Base-by-base conservation (phyloP, 345 rosid species). In the Cardamine resedifolia region DNA sequence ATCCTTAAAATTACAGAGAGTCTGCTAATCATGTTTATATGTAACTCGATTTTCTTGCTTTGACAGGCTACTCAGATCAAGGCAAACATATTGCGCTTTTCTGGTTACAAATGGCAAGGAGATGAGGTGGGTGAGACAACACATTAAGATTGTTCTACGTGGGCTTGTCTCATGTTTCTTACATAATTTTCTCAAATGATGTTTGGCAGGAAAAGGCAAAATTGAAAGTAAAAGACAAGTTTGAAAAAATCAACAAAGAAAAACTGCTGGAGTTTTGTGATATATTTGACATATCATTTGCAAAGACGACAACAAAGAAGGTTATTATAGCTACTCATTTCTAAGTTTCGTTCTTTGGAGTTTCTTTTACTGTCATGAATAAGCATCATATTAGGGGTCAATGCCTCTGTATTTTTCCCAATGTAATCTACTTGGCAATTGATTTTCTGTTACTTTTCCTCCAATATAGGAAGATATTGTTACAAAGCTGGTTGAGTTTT, bases 51-150 rank as follows among this genome's bases (percentile, higher is more conserved):
- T 66, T 71, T 78, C 67, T 71, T 81, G 18, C 60, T 79, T 60
- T 78, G 75, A 83, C 91, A 94, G 99, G 97, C 97, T 34, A 52
- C 81, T 75, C 90, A 89, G 79, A 66, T 94, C 75, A 94, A 87
- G 91, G 81, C 85, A 60, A 85, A 94, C 76, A 82, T 94, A 74
- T 81, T 86, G 23, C 86, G 88, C 51, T 94, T 94, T 76, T 91
- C 99, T 80, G 99, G 99, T 60, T 94, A 83, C 81, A 89, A 81
- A 30, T 91, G 96, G 99, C 93, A 78, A 68, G 93, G 83, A 61
- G 82, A 94, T 78, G 96, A 89, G 97, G 99, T 94, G 78, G 38
- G 68, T 6, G 36, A 51, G 8, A 27, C 31, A 51, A 21, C 50
- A 43, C 30, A 51, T 59, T 36, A 4, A 49, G 23, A 41, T 12